Base-by-base conservation (phyloP, 164 flowering plant genomes). In the Piper longum region DNA sequence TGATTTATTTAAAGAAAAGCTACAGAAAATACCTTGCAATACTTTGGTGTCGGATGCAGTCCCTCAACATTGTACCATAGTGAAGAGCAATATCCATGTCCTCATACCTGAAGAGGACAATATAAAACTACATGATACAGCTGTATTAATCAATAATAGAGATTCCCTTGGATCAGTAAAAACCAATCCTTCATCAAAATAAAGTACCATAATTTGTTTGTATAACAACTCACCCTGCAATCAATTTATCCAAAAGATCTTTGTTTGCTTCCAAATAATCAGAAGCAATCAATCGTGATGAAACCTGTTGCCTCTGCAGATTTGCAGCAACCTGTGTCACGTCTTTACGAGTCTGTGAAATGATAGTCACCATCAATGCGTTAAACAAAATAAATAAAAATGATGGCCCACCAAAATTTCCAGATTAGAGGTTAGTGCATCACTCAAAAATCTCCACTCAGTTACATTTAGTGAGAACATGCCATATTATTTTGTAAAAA, bases 301-400 rank as follows among this genome's bases (percentile, higher is more conserved):
- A 80, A 70, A 95, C 99, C 75, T 85, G 97, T 59, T 95, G 99
- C 74, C 96, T 79, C 71, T 91, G 99, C 71, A 95, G 74, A 80
- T 95, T 95, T 41, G 99, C 96, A 74, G 88, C 97, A 69, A 95
- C 86, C 76, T 91, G 99, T 61, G 96, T 87, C 19, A 95, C 99
- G 89, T 95, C 97, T 77, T 83, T 91, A 43, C 99, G 83, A 51
- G 93, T 78, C 99, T 95, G 75, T 69, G 76, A 61, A 72, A 70
- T 14, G 39, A 55, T 16, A 70, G 18, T 6, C 44, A 62, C 43
- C 68, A 5, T 54, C 58, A 62, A 62, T 64, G 66, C 40, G 60
- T 52, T 43, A 57, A 42, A 48, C 4, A 48, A 9, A 9, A 3
- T 48, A 9, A 8, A 5, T 48, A 26, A 26, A 26, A 26, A 26